These are phyloP conservation scores for Geum urbanum DNA, from an alignment of 306 rosid species.

Conservation along the genomic window DNA sequence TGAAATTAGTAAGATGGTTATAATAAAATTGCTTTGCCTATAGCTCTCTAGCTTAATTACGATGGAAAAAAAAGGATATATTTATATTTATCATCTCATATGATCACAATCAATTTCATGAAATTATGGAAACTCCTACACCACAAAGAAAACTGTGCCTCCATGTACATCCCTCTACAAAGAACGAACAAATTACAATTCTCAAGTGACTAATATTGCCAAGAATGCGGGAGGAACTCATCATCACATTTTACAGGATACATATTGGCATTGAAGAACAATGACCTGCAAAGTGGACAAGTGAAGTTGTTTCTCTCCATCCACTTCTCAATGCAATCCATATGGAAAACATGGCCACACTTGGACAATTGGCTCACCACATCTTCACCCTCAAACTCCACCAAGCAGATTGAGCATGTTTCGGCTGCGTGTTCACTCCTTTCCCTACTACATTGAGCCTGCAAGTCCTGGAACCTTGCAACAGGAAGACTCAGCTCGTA, in stretches of 20 bases:
- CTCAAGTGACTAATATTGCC: constrained; percentile 4
- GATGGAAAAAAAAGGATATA: no score
- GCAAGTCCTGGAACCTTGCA: constrained; percentile 42
- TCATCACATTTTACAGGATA: constrained; percentile 19
- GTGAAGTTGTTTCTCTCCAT: constrained; percentile 45
- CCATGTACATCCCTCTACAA: constrained; percentile 6
- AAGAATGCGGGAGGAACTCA: constrained; percentile 18
- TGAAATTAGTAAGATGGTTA: no score
- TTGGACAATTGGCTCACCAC: constrained; percentile 46
- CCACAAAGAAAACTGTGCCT: neutral
- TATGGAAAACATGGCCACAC: constrained; percentile 65
- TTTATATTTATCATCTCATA: no score
- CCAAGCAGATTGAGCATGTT: constrained; percentile 70
- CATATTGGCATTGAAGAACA: constrained; percentile 23
- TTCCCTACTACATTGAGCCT: neutral
- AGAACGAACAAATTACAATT: neutral
- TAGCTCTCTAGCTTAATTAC: no score
- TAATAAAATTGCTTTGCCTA: no score
- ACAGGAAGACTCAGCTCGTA: constrained; percentile 28
- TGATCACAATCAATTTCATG: constrained; percentile 8
- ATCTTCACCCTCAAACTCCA: constrained; percentile 59
- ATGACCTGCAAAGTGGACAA: constrained; percentile 81
- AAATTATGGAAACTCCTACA: neutral
- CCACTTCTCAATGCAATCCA: constrained; percentile 73
- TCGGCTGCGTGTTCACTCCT: constrained; percentile 20